Evolutionary conservation across 805 yeast genomes (phyloP).

Genomic region (Starmerella cellae): DNA sequence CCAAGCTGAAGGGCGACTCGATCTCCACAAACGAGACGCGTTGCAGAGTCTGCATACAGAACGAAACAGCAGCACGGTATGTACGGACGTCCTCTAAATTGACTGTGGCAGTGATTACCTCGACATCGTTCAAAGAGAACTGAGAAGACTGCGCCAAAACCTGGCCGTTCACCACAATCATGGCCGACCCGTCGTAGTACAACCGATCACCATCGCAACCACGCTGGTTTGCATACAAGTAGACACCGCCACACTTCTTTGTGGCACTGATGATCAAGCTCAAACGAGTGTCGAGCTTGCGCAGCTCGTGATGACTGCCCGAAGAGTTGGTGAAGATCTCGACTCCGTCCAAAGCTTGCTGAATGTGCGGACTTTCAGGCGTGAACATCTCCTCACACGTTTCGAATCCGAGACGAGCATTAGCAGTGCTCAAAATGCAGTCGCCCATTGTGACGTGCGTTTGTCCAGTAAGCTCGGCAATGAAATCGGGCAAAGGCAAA

Average conservation of each 20-base stretch:
- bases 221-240: slow-evolving; percentile 82
- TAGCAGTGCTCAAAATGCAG: slow-evolving; percentile 69
- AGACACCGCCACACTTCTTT: slow-evolving; percentile 90
- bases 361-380: slow-evolving; percentile 88
- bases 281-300: slow-evolving; percentile 77
- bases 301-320: slow-evolving; percentile 94
- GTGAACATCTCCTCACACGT: slow-evolving; percentile 97
- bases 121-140: slow-evolving; percentile 81
- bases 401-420: slow-evolving; percentile 89
- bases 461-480: slow-evolving; percentile 58
- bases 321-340: slow-evolving; percentile 91
- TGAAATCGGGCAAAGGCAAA: slow-evolving; percentile 54
- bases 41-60: slow-evolving; percentile 49
- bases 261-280: slow-evolving; percentile 84
- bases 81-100: slow-evolving; percentile 83
- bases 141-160: slow-evolving; percentile 90
- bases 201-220: slow-evolving; percentile 98
- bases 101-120: slow-evolving; percentile 88
- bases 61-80: slow-evolving; percentile 58
- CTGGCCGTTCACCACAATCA: slow-evolving; percentile 82
- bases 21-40: slow-evolving; percentile 18
- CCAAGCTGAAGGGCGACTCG: slow-evolving; percentile 9
- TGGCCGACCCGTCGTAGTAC: slow-evolving; percentile 94
- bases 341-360: slow-evolving; percentile 89
- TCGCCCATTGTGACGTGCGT: slow-evolving; percentile 70